phyloP scores from a whole-genome alignment of 1,284 basidiomycete species.

The Athelia sp. region DNA sequence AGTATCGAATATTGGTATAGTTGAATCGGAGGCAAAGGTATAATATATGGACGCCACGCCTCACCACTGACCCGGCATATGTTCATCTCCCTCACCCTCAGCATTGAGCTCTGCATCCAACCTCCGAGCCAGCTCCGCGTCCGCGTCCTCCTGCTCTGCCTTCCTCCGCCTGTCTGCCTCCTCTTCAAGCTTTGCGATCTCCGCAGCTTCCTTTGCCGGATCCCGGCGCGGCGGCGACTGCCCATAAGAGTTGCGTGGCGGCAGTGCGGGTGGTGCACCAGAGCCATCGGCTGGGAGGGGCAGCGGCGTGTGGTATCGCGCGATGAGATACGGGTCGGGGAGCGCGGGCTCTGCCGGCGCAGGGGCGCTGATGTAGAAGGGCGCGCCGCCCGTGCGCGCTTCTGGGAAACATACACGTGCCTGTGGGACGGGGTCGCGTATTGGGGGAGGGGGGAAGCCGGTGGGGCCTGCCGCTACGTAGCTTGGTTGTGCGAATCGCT shows the following conservation, averaged over 20 bases:
- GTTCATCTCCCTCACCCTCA: not conserved
- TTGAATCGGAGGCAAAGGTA: too few relatives aligned
- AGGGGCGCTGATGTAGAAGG: not conserved
- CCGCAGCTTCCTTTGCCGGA: slow-evolving; percentile 3
- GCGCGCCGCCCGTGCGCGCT: too few relatives aligned
- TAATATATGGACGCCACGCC: too few relatives aligned
- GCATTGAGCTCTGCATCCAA: slow-evolving; percentile 38
- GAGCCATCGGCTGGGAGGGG: slow-evolving; percentile 39
- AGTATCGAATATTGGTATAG: too few relatives aligned
- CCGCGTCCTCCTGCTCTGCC: slow-evolving; percentile 26
- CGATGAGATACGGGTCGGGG: slow-evolving; percentile 38
- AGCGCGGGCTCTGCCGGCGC: slow-evolving; percentile 9
- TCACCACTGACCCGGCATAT: slow-evolving; percentile 1
- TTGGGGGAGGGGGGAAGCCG: slow-evolving; percentile 1
- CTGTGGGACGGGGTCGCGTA: not conserved
- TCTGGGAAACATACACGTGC: not conserved
- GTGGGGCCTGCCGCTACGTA: not conserved
- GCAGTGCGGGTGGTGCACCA: not conserved
- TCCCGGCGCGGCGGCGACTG: slow-evolving; percentile 2
- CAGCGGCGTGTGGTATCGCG: slow-evolving; percentile 44
- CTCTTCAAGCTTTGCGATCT: slow-evolving; percentile 5
- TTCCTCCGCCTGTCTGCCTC: slow-evolving; percentile 10
- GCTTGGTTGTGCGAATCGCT: too few relatives aligned
- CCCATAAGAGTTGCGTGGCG: not conserved
- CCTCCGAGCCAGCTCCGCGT: slow-evolving; percentile 23